These are phyloP conservation scores for Syzygium malaccense DNA, from an alignment of 441 rosid genomes.

Conservation along the genomic window DNA sequence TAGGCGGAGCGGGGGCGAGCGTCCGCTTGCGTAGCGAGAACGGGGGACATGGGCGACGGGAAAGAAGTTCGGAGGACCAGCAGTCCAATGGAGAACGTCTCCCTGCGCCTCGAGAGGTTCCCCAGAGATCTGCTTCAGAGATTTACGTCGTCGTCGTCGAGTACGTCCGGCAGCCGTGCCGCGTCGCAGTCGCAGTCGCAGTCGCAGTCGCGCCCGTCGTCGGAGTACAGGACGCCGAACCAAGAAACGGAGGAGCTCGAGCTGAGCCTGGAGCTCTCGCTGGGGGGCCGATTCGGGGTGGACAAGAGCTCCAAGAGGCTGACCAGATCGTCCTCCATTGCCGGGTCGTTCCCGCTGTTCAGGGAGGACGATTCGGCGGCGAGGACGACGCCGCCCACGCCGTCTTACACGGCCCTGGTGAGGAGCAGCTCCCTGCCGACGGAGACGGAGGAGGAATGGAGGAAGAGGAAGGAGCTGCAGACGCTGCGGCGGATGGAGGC, in stretches of 20 bases:
- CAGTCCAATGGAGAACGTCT: conserved; percentile 44
- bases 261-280: conserved; percentile 78
- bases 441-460: conserved; percentile 90
- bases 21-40: not conserved
- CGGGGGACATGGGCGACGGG: not conserved
- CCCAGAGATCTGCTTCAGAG: conserved; percentile 81
- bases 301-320: conserved; percentile 51
- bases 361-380: conserved; percentile 24
- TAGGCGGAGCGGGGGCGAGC: not conserved
- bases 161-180: not conserved
- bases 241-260: conserved; percentile 45
- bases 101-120: conserved; percentile 44
- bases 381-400: conserved; percentile 6
- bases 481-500: conserved; percentile 82
- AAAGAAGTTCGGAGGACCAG: conserved; percentile 31
- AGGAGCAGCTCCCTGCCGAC: conserved; percentile 82
- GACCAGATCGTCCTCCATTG: conserved; percentile 64
- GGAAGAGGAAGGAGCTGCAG: conserved; percentile 91
- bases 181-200: conserved; percentile 6
- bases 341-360: conserved; percentile 44
- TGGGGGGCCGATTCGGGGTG: conserved; percentile 89
- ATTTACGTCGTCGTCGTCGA: conserved; percentile 23
- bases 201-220: conserved; percentile 8
- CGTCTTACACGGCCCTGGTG: conserved; percentile 32
- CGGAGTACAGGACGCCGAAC: conserved; percentile 12